Percentiles rank a stretch among this genome's conserved stretches.
These are phyloP conservation scores for Hansenula lynferdii DNA, from an alignment of 1,139 yeast genomes.

Conservation along the genomic window DNA sequence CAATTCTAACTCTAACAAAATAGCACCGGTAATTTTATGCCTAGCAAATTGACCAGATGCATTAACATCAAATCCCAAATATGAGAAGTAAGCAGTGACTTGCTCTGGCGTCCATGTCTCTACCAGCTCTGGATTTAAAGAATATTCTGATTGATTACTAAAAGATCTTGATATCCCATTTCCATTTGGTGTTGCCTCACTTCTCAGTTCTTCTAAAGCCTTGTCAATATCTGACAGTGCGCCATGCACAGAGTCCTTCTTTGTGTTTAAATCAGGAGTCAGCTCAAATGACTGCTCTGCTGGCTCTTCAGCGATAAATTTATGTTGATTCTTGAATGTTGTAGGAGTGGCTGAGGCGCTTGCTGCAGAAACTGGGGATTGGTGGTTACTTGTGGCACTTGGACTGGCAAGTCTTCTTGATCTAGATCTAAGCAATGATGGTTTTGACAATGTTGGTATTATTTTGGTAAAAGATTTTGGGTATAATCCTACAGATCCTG, in stretches of 20 bases:
- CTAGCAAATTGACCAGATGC: conserved; percentile 75
- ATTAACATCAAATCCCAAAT: conserved; percentile 66
- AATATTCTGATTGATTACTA: conserved; percentile 14
- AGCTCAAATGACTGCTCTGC: conserved; percentile 1
- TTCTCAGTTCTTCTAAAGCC: conserved; percentile 69
- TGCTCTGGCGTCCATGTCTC: conserved; percentile 81
- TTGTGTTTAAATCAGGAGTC: conserved; percentile 19
- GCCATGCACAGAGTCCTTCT: conserved; percentile 34
- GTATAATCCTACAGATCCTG: conserved; percentile 76
- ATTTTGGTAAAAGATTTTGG: conserved; percentile 80
- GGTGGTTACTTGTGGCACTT: conserved; percentile 2
- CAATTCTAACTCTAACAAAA: conserved; percentile 79
- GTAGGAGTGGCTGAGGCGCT: conserved; percentile 13
- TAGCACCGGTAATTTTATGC: conserved; percentile 86
- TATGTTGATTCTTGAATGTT: conserved; percentile 3
- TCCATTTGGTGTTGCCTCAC: conserved; percentile 19
- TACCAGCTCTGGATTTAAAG: conserved; percentile 46
- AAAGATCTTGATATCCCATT: conserved; percentile 7
- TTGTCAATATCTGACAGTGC: conserved; percentile 81
- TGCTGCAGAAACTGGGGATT: conserved; percentile 12
- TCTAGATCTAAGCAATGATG: conserved; percentile 47
- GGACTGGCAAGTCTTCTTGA: conserved; percentile 44
- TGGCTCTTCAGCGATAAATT: conserved; percentile 1
- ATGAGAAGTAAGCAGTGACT: conserved; percentile 72
- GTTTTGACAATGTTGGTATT: conserved; percentile 26